Evolutionary conservation across 2,329 filamentous ascomycete species (phyloP).

Genomic region (Cladosporium cucumerinum): DNA sequence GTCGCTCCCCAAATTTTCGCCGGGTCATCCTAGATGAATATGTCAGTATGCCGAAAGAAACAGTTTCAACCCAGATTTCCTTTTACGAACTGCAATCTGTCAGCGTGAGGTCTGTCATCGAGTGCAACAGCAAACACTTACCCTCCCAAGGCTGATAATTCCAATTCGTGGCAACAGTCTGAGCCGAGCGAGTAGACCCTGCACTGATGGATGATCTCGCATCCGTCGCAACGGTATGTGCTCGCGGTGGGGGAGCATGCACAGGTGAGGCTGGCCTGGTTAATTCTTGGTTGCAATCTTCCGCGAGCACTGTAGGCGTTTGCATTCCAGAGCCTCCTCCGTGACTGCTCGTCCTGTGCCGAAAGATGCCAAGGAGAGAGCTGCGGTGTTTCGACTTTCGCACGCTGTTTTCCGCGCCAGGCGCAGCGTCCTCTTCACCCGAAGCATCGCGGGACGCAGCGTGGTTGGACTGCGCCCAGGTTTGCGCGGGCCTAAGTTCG

Average conservation of each 20-base stretch:
- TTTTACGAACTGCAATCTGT: neutral
- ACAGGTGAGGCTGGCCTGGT: neutral
- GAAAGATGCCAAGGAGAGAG: conserved; percentile 30
- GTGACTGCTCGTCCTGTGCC: conserved; percentile 19
- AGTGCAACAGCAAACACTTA: neutral
- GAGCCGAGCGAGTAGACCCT: conserved; percentile 1
- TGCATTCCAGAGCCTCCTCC: conserved; percentile 7
- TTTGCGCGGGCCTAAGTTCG: conserved; percentile 3
- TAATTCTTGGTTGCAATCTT: neutral
- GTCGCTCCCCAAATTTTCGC: conserved; percentile 29
- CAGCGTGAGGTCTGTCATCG: neutral
- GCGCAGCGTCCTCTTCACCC: conserved; percentile 26
- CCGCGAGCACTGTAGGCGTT: neutral
- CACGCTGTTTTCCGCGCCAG: conserved; percentile 26
- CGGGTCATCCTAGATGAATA: conserved; percentile 23
- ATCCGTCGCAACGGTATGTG: conserved; percentile 6
- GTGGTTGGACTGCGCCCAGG: conserved; percentile 19
- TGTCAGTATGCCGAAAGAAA: neutral
- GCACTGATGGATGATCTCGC: conserved; percentile 11
- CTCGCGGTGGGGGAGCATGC: neutral
- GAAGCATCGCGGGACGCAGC: conserved; percentile 24
- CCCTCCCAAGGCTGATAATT: conserved; percentile 15
- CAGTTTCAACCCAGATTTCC: neutral
- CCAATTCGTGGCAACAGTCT: neutral
- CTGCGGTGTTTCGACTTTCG: conserved; percentile 22